Conservation (phyloP, 345 rosid species). For the Microcos paniculata region DNA sequence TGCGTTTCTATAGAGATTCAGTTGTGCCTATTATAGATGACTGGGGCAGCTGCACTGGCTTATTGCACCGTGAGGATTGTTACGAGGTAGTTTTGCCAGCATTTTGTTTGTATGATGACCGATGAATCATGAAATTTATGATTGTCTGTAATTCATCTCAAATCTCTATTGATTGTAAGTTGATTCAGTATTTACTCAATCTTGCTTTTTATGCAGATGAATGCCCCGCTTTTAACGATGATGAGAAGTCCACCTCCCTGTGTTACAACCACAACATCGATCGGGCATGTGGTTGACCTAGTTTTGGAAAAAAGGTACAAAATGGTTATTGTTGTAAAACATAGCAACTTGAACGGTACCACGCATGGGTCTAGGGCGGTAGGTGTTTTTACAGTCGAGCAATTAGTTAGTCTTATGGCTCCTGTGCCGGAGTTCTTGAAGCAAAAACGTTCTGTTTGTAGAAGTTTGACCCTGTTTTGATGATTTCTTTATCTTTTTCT, state of each 20-base stretch:
- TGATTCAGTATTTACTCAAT: background rate
- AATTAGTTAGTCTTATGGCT: conserved; percentile 40
- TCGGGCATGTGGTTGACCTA: conserved; percentile 56
- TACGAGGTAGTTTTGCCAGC: too few relatives aligned
- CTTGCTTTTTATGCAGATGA: conserved; percentile 42
- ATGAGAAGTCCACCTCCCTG: conserved; percentile 73
- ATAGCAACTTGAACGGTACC: conserved; percentile 29
- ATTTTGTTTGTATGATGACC: background rate
- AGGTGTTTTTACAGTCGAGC: conserved; percentile 62
- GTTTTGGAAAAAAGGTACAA: conserved; percentile 55
- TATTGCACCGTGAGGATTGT: conserved; percentile 77
- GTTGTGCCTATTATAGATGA: conserved; percentile 71
- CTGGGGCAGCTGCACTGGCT: conserved; percentile 66
- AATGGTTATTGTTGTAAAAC: conserved; percentile 61
- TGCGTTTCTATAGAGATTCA: conserved; percentile 57
- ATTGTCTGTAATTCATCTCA: background rate
- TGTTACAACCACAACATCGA: conserved; percentile 54
- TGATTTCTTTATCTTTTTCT: background rate
- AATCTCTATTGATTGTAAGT: background rate
- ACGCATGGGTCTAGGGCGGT: conserved; percentile 43
- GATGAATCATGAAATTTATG: background rate
- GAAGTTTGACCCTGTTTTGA: conserved; percentile 13
- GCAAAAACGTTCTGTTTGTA: conserved; percentile 22
- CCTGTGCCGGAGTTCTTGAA: conserved; percentile 23
- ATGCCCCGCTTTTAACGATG: conserved; percentile 54